These are phyloP conservation scores for Starmerella lactis-condensi DNA, from an alignment of 805 yeast genomes.

Conservation along the genomic window DNA sequence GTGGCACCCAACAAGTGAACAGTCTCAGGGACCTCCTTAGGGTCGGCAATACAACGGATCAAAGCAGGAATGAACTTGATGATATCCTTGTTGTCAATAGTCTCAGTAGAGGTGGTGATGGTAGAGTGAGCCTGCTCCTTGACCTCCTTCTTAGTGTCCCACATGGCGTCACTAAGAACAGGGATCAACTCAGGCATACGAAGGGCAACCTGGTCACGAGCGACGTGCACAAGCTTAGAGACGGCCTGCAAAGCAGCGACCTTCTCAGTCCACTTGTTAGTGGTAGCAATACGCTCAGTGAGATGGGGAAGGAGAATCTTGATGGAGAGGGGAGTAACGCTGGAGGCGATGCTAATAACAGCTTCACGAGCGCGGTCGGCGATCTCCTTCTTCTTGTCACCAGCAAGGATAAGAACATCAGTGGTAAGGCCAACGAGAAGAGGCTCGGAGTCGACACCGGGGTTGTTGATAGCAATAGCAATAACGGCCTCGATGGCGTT, in stretches of 20 bases:
- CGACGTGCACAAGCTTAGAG: slow-evolving; percentile 75
- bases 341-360: slow-evolving; percentile 54
- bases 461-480: slow-evolving; percentile 64
- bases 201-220: slow-evolving; percentile 88
- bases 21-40: slow-evolving; percentile 95
- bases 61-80: slow-evolving; percentile 97
- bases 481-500: slow-evolving; percentile 70
- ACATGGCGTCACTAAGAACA: slow-evolving; percentile 96
- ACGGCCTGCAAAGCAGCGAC: slow-evolving; percentile 72
- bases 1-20: slow-evolving; percentile 98
- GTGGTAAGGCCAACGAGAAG: slow-evolving; percentile 58
- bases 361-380: slow-evolving; percentile 60
- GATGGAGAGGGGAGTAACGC: slow-evolving; percentile 83
- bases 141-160: slow-evolving; percentile 99
- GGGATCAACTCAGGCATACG: slow-evolving; percentile 99
- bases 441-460: slow-evolving; percentile 73
- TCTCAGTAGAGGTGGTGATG: slow-evolving; percentile 89
- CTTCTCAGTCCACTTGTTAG: slow-evolving; percentile 95
- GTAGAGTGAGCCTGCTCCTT: slow-evolving; percentile 91
- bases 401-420: slow-evolving; percentile 56
- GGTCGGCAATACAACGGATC: slow-evolving; percentile 91
- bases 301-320: slow-evolving; percentile 76
- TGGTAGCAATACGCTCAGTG: slow-evolving; percentile 42
- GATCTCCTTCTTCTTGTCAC: slow-evolving; percentile 72
- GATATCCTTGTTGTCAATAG: slow-evolving; percentile 98